A percentile compares a stretch with the other conserved stretches of the same genome.
phyloP scores from a whole-genome alignment of 805 yeast species.

The Saccharomycopsis selenospora region DNA sequence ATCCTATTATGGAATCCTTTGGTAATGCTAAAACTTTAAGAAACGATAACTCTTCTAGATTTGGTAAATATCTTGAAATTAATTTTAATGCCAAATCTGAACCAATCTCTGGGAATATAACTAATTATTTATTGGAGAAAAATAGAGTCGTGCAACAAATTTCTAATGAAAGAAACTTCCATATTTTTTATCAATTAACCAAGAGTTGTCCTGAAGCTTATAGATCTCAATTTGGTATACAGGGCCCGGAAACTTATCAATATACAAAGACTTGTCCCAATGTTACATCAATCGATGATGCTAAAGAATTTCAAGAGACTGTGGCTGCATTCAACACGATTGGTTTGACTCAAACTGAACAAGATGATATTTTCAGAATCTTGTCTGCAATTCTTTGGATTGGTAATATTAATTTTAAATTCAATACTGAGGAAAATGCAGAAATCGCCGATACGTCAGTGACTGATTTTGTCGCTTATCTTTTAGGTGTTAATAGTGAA shows the following conservation, averaged over 20 bases:
- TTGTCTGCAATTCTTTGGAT: slow-evolving; percentile 87
- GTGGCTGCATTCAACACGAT: slow-evolving; percentile 79
- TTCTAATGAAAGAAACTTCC: slow-evolving; percentile 89
- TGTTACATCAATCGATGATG: slow-evolving; percentile 83
- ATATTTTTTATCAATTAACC: slow-evolving; percentile 92
- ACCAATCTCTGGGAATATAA: slow-evolving; percentile 93
- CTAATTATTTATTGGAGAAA: slow-evolving; percentile 89
- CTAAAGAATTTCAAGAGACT: slow-evolving; percentile 71
- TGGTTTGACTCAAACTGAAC: slow-evolving; percentile 76
- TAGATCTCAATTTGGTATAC: slow-evolving; percentile 81
- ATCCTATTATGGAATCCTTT: slow-evolving; percentile 82
- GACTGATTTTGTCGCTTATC: slow-evolving; percentile 90
- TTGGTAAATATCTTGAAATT: slow-evolving; percentile 90
- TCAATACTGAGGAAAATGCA: slow-evolving; percentile 83
- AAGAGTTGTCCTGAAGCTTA: slow-evolving; percentile 83
- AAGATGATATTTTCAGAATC: slow-evolving; percentile 81
- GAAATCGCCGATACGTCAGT: slow-evolving; percentile 77
- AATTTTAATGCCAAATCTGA: slow-evolving; percentile 74
- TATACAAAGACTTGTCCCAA: slow-evolving; percentile 84
- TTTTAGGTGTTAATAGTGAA: slow-evolving; percentile 71
- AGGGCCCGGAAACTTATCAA: slow-evolving; percentile 85
- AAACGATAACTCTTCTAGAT: slow-evolving; percentile 84
- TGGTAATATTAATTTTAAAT: slow-evolving; percentile 82
- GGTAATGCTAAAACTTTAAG: slow-evolving; percentile 92
- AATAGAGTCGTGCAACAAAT: slow-evolving; percentile 97